Evolutionary conservation across 1,284 basidiomycete species (phyloP).

Genomic region (Leucoagaricus sp.): DNA sequence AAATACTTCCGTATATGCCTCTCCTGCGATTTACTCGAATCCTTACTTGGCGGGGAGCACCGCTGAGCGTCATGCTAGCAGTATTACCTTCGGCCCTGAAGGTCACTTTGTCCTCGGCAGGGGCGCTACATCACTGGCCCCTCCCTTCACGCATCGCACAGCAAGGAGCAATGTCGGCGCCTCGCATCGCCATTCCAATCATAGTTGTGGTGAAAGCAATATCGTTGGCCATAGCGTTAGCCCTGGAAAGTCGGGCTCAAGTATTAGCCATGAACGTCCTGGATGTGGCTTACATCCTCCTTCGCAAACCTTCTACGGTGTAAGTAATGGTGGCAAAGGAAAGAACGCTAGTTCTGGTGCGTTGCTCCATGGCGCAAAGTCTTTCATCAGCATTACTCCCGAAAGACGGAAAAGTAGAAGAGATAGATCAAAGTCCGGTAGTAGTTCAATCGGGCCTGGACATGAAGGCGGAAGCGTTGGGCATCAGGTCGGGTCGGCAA

Average conservation of each 20-base stretch:
- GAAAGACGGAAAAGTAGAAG: conserved; percentile 21
- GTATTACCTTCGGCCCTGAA: neutral
- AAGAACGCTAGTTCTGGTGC: conserved; percentile 19
- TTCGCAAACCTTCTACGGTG: neutral
- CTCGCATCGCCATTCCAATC: neutral
- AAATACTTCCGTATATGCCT: neutral
- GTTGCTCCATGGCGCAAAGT: conserved; percentile 24
- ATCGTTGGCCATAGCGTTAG: conserved; percentile 6
- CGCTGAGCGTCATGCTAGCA: neutral
- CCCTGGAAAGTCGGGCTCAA: neutral
- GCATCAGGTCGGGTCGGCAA: conserved; percentile 1
- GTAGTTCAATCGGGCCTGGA: neutral
- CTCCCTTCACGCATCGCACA: neutral
- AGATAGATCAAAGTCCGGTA: conserved; percentile 12
- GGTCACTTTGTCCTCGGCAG: conserved; percentile 8
- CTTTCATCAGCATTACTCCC: conserved; percentile 42
- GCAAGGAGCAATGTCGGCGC: neutral
- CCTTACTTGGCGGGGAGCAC: neutral
- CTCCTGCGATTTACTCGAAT: neutral
- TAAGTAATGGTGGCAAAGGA: neutral
- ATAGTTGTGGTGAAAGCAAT: neutral
- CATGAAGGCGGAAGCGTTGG: neutral
- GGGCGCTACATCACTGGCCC: neutral
- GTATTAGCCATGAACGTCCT: neutral
- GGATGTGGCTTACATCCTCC: neutral